These are phyloP conservation scores for Aureobasidium sp. DNA, from an alignment of 2,329 filamentous ascomycete genomes.

Conservation along the genomic window DNA sequence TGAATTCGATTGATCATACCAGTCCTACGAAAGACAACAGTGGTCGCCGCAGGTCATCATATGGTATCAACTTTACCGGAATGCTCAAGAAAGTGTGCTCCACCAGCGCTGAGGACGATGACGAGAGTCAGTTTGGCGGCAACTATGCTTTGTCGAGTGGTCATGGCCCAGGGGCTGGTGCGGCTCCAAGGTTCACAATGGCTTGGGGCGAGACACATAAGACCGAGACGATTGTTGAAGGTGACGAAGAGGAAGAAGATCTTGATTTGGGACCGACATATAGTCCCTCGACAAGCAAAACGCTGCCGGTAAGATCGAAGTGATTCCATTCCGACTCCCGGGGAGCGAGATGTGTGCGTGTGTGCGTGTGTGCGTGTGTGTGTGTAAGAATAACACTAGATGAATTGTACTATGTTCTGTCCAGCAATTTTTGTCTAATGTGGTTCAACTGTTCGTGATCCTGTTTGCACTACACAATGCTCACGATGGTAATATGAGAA, in stretches of 20 bases:
- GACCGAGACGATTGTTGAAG: not conserved
- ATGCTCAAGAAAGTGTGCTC: constrained; percentile 2
- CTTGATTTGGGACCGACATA: not conserved
- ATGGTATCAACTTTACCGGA: not conserved
- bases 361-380: no score
- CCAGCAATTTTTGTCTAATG: no score
- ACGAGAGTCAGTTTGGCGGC: not conserved
- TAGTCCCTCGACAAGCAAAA: not conserved
- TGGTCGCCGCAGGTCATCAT: not conserved
- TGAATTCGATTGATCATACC: not conserved
- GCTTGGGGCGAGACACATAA: not conserved
- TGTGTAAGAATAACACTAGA: no score
- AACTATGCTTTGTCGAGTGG: not conserved
- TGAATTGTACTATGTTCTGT: no score
- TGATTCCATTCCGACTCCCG: not conserved
- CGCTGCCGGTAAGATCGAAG: not conserved
- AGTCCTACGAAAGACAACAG: not conserved
- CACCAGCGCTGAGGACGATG: not conserved
- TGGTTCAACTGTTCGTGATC: no score
- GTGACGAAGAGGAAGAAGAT: not conserved
- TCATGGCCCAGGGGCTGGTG: not conserved
- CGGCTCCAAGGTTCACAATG: not conserved
- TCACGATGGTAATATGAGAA: no score
- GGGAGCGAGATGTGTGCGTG: no score
- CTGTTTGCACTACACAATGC: no score